Evolutionary conservation across 2,329 filamentous ascomycete species (phyloP), one percentile per base, ranked within the genome.

Genomic region (Pseudonectria buxi): DNA sequence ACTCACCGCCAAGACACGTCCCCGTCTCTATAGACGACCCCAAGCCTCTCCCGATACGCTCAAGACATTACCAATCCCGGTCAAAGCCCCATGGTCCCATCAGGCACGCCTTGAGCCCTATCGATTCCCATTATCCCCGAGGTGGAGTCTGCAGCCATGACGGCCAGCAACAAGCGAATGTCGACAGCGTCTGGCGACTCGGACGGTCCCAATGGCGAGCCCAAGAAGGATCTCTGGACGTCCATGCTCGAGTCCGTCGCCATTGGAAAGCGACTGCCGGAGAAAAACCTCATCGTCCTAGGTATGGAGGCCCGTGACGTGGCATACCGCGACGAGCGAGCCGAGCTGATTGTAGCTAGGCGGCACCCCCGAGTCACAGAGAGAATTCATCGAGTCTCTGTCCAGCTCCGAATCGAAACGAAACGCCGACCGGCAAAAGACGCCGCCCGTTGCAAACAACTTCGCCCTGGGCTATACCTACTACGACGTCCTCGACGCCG

Each of bases 401-500:
- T 73, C 74, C 30, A 69, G 64, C 47, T 67, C 67, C 43, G 76
- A 79, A 36, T 62, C 66, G 36, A 67, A 69, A 53, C 67, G 70
- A 47, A 68, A 62, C 45, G 63, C 68, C 48, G 78, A 74, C 61
- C 71, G 67, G 53, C 71, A 71, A 57, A 81, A 76, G 58, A 74
- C 75, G 42, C 83, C 86, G 2, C 86, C 87, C 14, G 76, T 95
- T 54, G 89, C 89, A 36, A 95, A 95, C 57, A 84, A 83, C 56
- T 95, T 94, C 62, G 89, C 89, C 10, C 67, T 95, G 40, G 89
- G 89, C 33, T 95, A 95, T 59, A 95, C 89, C 35, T 95, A 95
- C 64, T 87, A 94, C 59, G 87, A 95, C 63, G 87, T 95, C 26
- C 72, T 95, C 26, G 89, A 95, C 61, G 83, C 86, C 37, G 89